A percentile compares a stretch with the other conserved stretches of the same genome.
Conservation (phyloP, 805 yeast species). For the Danielia oregonensis region DNA sequence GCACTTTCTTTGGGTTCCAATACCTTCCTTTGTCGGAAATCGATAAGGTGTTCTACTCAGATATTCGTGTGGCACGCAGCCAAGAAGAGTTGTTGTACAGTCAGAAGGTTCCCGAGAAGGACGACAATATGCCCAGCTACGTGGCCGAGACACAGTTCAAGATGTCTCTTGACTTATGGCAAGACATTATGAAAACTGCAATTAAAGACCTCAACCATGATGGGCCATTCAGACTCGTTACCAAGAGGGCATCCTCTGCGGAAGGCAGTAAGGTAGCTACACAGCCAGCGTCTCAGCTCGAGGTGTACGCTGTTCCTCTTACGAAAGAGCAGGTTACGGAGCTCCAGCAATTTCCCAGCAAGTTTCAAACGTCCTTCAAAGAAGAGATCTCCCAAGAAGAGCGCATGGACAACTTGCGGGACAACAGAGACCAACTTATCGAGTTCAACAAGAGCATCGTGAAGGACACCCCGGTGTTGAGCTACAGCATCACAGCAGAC, state of each 20-base stretch:
- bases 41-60: slow-evolving; percentile 44
- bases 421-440: slow-evolving; percentile 24
- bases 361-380: slow-evolving; percentile 30
- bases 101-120: slow-evolving; percentile 1
- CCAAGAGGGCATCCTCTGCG: slow-evolving; percentile 12
- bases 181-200: slow-evolving; percentile 25
- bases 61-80: slow-evolving; percentile 3
- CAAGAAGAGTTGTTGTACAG: slow-evolving; percentile 2
- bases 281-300: slow-evolving; percentile 5
- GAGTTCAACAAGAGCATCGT: slow-evolving; percentile 21
- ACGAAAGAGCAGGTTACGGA: slow-evolving; percentile 15
- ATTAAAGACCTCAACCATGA: slow-evolving; percentile 22
- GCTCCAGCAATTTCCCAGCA: slow-evolving; percentile 23
- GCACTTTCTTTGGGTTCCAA: slow-evolving; percentile 82
- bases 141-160: slow-evolving; percentile 18
- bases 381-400: slow-evolving; percentile 22
- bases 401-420: slow-evolving; percentile 19
- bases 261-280: too few relatives aligned
- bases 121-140: slow-evolving; percentile 9
- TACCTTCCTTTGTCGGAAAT: slow-evolving; percentile 73
- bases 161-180: slow-evolving; percentile 21
- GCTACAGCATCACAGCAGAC: slow-evolving; percentile 20
- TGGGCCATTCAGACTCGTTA: slow-evolving; percentile 27
- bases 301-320: slow-evolving; percentile 31
- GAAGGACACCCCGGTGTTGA: slow-evolving; percentile 16